Evolutionary conservation across 2,329 filamentous ascomycete species (phyloP).

Genomic region (Cordyceps javanica): DNA sequence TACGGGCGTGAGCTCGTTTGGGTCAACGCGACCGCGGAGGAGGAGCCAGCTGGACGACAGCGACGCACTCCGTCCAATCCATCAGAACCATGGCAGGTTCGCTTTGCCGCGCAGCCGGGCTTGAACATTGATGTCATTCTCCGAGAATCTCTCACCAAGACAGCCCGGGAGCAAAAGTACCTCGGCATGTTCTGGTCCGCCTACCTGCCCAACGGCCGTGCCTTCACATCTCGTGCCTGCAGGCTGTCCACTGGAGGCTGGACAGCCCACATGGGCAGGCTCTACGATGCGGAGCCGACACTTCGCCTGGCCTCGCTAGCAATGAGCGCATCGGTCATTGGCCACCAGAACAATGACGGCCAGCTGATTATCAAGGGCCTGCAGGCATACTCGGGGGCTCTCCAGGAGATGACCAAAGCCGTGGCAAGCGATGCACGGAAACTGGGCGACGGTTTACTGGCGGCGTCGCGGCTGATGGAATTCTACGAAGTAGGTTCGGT

Average conservation of each 20-base stretch:
- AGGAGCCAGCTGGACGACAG: background rate
- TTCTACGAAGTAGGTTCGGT: background rate
- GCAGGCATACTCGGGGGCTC: background rate
- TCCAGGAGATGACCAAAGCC: constrained; percentile 2
- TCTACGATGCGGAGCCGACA: constrained; percentile 5
- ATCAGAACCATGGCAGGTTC: constrained; percentile 3
- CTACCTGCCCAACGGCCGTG: constrained; percentile 6
- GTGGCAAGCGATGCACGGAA: background rate
- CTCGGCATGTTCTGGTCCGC: constrained; percentile 11
- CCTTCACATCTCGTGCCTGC: background rate
- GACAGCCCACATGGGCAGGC: too few relatives aligned
- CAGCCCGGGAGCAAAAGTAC: constrained; percentile 9
- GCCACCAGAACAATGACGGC: background rate
- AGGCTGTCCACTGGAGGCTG: constrained; percentile 2
- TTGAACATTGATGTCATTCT: too few relatives aligned
- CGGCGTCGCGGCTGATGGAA: constrained; percentile 3
- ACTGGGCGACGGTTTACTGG: constrained; percentile 1
- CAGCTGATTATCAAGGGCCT: background rate
- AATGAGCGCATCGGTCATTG: constrained; percentile 3
- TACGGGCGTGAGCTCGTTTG: constrained; percentile 8
- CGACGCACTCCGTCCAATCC: background rate
- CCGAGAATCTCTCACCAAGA: background rate
- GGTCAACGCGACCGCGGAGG: constrained; percentile 5
- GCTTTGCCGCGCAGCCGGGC: background rate
- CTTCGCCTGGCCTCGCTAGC: constrained; percentile 2